phyloP scores from a whole-genome alignment of 495 filamentous ascomycete species.

The Penicillium turbatum region DNA sequence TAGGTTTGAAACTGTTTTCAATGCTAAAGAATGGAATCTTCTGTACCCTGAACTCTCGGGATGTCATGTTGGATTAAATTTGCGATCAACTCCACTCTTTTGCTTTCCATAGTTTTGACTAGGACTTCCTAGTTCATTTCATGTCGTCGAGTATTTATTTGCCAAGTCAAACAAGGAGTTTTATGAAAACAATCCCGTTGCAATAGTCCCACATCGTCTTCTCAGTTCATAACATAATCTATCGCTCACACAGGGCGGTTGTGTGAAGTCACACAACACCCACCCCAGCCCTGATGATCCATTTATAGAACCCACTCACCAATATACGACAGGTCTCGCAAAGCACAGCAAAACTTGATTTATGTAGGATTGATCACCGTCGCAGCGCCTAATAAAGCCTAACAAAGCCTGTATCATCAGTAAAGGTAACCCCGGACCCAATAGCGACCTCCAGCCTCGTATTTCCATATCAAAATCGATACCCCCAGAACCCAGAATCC shows the following conservation, averaged over 20 bases:
- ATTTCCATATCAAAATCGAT: not conserved
- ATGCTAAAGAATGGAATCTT: not conserved
- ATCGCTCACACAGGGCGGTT: not conserved
- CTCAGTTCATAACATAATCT: too few relatives aligned
- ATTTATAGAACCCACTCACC: not conserved
- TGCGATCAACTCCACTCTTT: not conserved
- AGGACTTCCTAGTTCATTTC: not conserved
- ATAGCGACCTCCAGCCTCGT: not conserved
- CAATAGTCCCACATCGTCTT: too few relatives aligned
- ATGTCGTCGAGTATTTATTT: not conserved
- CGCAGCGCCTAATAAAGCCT: not conserved
- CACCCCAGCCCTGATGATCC: not conserved
- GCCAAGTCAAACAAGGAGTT: too few relatives aligned
- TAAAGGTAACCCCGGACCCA: not conserved
- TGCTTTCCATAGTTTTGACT: not conserved
- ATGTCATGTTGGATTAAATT: not conserved
- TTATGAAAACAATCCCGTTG: too few relatives aligned
- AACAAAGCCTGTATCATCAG: not conserved
- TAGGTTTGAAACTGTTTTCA: not conserved
- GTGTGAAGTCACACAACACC: not conserved
- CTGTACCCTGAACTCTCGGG: not conserved
- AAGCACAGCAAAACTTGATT: not conserved
- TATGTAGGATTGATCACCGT: conserved; percentile 4
- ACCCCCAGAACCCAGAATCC: not conserved
- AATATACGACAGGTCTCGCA: not conserved